Evolutionary conservation across 2,329 filamentous ascomycete species (phyloP).

Genomic region (Colletotrichum eleusines): DNA sequence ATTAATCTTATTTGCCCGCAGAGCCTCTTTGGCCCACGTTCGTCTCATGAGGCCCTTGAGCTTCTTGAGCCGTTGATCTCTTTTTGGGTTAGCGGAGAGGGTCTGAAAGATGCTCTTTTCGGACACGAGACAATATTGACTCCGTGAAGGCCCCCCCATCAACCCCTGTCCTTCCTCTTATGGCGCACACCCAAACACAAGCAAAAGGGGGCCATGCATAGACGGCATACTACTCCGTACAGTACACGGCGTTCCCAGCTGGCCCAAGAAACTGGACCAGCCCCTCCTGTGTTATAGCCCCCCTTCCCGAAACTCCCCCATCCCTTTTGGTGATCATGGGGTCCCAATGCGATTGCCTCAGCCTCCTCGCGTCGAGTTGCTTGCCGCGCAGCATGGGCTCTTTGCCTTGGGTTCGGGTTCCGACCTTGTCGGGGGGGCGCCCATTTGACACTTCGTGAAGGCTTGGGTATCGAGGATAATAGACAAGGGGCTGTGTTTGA

Average conservation of each 20-base stretch:
- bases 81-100: not conserved
- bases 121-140: constrained; percentile 3
- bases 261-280: not conserved
- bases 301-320: constrained; percentile 15
- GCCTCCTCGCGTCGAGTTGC: constrained; percentile 15
- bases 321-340: constrained; percentile 10
- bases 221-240: too few relatives aligned
- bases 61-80: constrained; percentile 2
- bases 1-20: not conserved
- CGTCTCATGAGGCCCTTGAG: constrained; percentile 31
- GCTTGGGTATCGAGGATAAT: not conserved
- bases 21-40: constrained; percentile 31
- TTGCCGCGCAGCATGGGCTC: not conserved
- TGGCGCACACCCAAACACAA: not conserved
- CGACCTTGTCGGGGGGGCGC: constrained; percentile 13
- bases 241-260: not conserved
- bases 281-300: not conserved
- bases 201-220: not conserved
- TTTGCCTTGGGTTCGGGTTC: not conserved
- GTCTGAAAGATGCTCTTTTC: not conserved
- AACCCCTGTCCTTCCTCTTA: not conserved
- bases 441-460: constrained; percentile 22
- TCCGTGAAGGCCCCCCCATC: not conserved
- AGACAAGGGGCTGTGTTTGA: not conserved
- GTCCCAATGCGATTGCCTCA: constrained; percentile 20